These are phyloP conservation scores for Hansenula lynferdii DNA, from an alignment of 1,139 yeast species.

Conservation along the genomic window DNA sequence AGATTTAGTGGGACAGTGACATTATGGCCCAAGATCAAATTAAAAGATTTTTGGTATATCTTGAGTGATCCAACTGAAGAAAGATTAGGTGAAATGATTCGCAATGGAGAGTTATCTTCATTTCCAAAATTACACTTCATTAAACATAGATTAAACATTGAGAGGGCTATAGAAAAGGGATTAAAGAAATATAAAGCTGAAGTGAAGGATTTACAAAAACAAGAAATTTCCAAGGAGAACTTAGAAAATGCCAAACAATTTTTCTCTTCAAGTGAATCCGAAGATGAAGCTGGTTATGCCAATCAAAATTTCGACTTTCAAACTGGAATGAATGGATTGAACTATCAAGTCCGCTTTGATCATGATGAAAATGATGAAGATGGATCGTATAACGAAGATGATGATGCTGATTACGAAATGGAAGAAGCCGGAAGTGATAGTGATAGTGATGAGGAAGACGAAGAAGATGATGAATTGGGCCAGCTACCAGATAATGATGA, in stretches of 20 bases:
- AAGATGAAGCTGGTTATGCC: constrained; percentile 9
- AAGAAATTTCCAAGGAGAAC: constrained; percentile 1
- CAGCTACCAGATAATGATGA: too few species aligned
- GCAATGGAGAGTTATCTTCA: constrained; percentile 61
- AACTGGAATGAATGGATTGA: constrained; percentile 11
- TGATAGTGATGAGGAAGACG: too few species aligned
- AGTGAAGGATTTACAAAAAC: constrained; percentile 2
- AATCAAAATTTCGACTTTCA: constrained; percentile 1
- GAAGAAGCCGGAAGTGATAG: too few species aligned
- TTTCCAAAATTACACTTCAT: constrained; percentile 65
- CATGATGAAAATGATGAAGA: constrained; percentile 11
- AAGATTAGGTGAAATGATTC: constrained; percentile 49
- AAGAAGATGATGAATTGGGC: too few species aligned
- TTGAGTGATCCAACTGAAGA: constrained; percentile 65
- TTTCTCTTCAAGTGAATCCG: constrained; percentile 12
- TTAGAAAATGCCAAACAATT: not conserved
- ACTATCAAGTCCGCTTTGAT: constrained; percentile 18
- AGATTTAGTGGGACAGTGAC: constrained; percentile 73
- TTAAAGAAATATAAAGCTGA: constrained; percentile 15
- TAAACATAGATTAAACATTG: constrained; percentile 57
- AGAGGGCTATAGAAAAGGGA: constrained; percentile 58
- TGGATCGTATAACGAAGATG: constrained; percentile 8
- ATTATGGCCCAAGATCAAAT: constrained; percentile 63
- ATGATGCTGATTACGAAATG: constrained; percentile 6
- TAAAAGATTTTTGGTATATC: constrained; percentile 59